Evolutionary conservation across 2,329 filamentous ascomycete genomes (phyloP), one percentile per base, ranked within the genome.

Genomic region (Diaporthe helianthi): DNA sequence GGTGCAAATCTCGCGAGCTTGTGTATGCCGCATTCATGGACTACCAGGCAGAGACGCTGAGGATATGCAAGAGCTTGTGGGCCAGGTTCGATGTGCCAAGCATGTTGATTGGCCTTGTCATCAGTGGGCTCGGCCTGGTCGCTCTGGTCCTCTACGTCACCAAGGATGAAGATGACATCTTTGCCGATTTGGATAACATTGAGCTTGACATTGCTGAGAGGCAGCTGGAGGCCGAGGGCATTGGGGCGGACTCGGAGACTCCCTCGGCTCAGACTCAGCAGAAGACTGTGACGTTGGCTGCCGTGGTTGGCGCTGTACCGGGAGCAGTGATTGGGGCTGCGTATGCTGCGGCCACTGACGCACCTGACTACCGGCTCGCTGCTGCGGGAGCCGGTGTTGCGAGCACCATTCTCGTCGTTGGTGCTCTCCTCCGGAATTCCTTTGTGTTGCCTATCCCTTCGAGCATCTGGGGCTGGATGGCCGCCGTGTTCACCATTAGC

Each of bases 391-490:
- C 82, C 1, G 83, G 84, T 10, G 74, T 87, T 17, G 79, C 80
- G 3, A 87, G 85, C 66, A 81, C 80, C 36, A 63, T 77, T 1
- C 77, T 79, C 4, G 84, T 81, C 53, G 76, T 78, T 61, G 77
- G 79, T 17, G 81, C 80, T 63, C 80, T 87, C 6, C 78, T 84
- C 74, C 80, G 79, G 31, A 73, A 65, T 10, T 73, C 67, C 12
- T 68, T 89, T 22, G 73, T 78, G 38, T 85, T 86, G 70, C 77
- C 93, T 44, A 74, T 93, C 12, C 94, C 94, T 0, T 87, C 81
- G n/a, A 92, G 88, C 0, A 82, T 94, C 66, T 99, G 95, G 94
- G 92, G 93, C n/a, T 95, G 93, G 90, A 83, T 97, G 70, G 90
- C 93, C 7, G 83, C 93, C 31, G 78, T 94, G 17, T 93, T 97